phyloP scores from a whole-genome alignment of 2,329 filamentous ascomycete species.

The Drechslerella coelobrocha region DNA sequence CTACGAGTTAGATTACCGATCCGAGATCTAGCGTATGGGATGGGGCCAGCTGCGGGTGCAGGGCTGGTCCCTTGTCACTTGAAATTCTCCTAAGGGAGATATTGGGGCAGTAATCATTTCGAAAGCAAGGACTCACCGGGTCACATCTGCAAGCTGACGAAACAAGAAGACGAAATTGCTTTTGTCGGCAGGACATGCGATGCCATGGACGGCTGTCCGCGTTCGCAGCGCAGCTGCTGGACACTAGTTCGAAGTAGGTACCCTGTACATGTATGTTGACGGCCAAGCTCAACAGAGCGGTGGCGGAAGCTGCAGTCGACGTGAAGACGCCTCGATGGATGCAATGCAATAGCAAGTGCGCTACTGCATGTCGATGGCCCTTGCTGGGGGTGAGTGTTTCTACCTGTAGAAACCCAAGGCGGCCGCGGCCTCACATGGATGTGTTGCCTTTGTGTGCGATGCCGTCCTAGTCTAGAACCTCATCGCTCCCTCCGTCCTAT shows the following conservation, averaged over 20 bases:
- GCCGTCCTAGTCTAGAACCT: neutral
- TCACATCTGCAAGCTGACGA: slow-evolving; percentile 5
- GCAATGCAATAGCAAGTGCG: slow-evolving; percentile 1
- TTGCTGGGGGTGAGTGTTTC: slow-evolving; percentile 5
- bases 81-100: slow-evolving; percentile 31
- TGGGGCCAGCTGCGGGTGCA: slow-evolving; percentile 28
- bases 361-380: slow-evolving; percentile 20
- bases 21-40: slow-evolving; percentile 34
- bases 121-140: slow-evolving; percentile 40
- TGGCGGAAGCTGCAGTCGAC: too few species aligned
- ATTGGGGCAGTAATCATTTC: slow-evolving; percentile 10
- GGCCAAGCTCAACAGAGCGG: neutral
- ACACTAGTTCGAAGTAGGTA: slow-evolving; percentile 1
- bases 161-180: neutral
- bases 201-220: slow-evolving; percentile 1
- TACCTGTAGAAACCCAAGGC: slow-evolving; percentile 4
- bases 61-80: slow-evolving; percentile 18
- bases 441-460: slow-evolving; percentile 1
- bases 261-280: slow-evolving; percentile 2
- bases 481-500: neutral
- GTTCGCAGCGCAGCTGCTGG: slow-evolving; percentile 2
- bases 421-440: slow-evolving; percentile 19
- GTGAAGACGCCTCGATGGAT: neutral
- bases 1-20: slow-evolving; percentile 40
- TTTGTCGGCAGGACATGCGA: neutral